These are phyloP conservation scores for Austroboletus novae-zelandiae DNA, from an alignment of 1,284 basidiomycete species.

Conservation along the genomic window DNA sequence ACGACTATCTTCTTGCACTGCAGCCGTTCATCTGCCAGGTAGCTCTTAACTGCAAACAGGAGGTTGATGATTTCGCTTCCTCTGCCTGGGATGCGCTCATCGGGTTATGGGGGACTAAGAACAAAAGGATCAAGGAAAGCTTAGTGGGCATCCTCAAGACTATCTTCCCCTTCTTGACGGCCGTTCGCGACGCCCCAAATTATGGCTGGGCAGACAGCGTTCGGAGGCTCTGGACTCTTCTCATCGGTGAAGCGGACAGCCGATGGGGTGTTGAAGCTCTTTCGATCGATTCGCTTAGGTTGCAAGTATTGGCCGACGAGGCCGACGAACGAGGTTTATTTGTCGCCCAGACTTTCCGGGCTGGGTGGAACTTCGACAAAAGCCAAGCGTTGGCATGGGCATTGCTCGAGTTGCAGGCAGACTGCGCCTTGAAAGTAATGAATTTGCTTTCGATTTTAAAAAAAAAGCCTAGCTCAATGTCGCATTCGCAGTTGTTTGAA, in stretches of 20 bases:
- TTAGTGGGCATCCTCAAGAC: conserved; percentile 66
- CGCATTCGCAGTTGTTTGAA: conserved; percentile 49
- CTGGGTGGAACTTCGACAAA: conserved; percentile 70
- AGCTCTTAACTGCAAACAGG: conserved; percentile 65
- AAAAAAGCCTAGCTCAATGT: conserved; percentile 15
- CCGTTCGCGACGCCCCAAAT: conserved; percentile 19
- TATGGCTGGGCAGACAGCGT: conserved; percentile 41
- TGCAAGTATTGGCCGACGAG: conserved; percentile 38
- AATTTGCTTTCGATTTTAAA: conserved; percentile 1
- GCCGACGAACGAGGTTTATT: conserved; percentile 44
- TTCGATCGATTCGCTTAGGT: conserved; percentile 60
- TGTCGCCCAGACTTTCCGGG: conserved; percentile 59
- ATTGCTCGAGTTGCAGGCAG: conserved; percentile 79
- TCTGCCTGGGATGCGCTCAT: conserved; percentile 65
- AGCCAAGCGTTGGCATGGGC: conserved; percentile 79
- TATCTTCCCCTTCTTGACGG: conserved; percentile 70
- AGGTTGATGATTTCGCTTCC: conserved; percentile 58
- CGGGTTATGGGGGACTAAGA: conserved; percentile 74
- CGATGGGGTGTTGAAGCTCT: conserved; percentile 63
- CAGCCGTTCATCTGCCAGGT: conserved; percentile 69
- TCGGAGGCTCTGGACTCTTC: conserved; percentile 49
- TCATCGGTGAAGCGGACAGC: conserved; percentile 62
- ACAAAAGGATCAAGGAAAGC: conserved; percentile 62
- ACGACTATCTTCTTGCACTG: conserved; percentile 68
- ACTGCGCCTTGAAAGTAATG: conserved; percentile 68